Percentiles rank a stretch among this genome's conserved stretches.
phyloP scores from a whole-genome alignment of 495 filamentous ascomycete genomes.

The Aspergillus kassunensis region DNA sequence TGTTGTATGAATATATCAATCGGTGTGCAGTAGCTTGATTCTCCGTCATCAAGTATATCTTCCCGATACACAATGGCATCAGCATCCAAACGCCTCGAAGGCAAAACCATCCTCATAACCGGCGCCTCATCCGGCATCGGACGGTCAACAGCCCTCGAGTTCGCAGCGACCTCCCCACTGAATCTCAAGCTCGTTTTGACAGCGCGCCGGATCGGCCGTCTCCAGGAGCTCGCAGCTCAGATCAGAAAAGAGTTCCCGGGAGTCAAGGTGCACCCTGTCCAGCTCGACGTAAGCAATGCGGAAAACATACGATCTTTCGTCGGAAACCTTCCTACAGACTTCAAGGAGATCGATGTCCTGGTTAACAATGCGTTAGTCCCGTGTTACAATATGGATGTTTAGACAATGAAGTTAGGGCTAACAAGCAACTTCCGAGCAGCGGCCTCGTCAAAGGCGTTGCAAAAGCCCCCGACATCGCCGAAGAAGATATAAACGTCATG shows the following conservation, averaged over 20 bases:
- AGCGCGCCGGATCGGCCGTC: neutral
- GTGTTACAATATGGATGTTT: too few species aligned
- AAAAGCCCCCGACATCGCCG: neutral
- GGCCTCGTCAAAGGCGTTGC: neutral
- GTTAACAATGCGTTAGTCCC: constrained; percentile 4
- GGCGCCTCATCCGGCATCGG: neutral
- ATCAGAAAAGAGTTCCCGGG: neutral
- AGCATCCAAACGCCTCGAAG: neutral
- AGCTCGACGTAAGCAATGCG: neutral
- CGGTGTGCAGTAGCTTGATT: too few species aligned
- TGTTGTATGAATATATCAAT: too few species aligned
- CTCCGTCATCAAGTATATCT: neutral
- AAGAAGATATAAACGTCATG: neutral
- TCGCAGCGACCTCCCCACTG: neutral
- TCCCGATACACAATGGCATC: neutral
- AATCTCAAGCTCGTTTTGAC: neutral
- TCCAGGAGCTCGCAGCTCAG: neutral
- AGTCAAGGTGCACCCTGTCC: neutral
- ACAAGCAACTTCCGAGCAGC: neutral
- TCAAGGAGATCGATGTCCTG: neutral
- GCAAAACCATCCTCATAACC: constrained; percentile 2
- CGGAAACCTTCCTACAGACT: neutral
- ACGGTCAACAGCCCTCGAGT: neutral
- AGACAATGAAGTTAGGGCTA: too few species aligned
- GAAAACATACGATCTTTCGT: neutral